Conservation (phyloP, 139 green algal genomes). For the Coccomyxa sp. region DNA sequence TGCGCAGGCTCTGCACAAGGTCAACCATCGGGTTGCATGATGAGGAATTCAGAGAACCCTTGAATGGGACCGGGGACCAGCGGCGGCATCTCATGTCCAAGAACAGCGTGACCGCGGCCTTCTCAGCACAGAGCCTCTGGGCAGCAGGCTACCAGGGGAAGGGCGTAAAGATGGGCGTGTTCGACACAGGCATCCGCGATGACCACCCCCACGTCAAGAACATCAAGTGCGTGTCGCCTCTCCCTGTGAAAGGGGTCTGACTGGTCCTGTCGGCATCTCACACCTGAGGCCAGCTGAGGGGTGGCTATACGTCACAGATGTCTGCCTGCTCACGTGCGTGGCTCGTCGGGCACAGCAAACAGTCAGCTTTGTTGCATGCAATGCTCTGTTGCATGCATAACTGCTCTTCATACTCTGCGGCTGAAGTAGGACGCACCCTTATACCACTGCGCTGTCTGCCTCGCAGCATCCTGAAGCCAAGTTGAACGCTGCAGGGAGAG, state of each 20-base stretch:
- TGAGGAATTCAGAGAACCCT: background rate
- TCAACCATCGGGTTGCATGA: constrained; percentile 32
- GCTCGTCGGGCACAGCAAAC: no score
- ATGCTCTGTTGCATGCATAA: no score
- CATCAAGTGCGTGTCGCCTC: constrained; percentile 53
- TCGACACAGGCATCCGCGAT: constrained; percentile 93
- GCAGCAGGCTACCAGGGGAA: constrained; percentile 70
- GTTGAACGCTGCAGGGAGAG: constrained; percentile 77
- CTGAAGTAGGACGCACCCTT: no score
- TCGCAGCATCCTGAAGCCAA: no score
- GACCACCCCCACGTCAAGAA: constrained; percentile 94
- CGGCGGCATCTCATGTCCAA: background rate
- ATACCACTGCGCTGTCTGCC: no score
- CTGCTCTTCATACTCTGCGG: no score
- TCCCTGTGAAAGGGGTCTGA: no score
- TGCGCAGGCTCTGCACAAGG: constrained; percentile 35
- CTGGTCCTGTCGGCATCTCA: no score
- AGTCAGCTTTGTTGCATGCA: no score
- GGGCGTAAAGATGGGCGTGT: constrained; percentile 87
- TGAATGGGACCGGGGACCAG: background rate
- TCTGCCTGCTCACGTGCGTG: no score
- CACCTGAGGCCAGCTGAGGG: no score
- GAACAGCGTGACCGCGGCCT: constrained; percentile 38
- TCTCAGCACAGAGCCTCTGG: constrained; percentile 77
- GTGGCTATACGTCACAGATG: no score